phyloP scores from a whole-genome alignment of 345 rosid genomes.

The Hypericum perforatum region DNA sequence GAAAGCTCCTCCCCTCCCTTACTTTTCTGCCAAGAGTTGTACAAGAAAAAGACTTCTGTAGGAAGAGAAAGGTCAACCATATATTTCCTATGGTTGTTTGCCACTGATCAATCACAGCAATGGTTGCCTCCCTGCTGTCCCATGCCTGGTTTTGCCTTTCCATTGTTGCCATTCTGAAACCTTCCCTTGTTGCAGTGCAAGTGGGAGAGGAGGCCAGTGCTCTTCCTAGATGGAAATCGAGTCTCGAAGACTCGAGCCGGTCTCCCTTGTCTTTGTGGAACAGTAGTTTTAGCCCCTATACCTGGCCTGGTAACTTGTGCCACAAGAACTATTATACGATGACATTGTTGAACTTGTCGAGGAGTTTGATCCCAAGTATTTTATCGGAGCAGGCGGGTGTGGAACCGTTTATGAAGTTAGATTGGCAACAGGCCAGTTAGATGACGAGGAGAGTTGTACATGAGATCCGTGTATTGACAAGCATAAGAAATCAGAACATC shows the following conservation, averaged over 20 bases:
- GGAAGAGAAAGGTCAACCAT: too few relatives aligned
- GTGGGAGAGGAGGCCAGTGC: neutral
- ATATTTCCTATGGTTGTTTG: too few relatives aligned
- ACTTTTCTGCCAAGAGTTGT: too few relatives aligned
- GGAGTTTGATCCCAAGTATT: conserved; percentile 5
- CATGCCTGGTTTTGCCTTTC: too few relatives aligned
- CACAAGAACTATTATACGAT: neutral
- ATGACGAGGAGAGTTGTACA: neutral
- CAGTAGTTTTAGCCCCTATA: neutral
- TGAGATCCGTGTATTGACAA: conserved; percentile 2
- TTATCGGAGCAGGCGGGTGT: conserved; percentile 5
- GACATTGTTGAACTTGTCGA: conserved; percentile 6
- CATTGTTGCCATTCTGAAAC: too few relatives aligned
- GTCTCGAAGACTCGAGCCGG: neutral
- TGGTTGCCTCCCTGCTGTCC: too few relatives aligned
- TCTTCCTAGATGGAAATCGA: conserved; percentile 2
- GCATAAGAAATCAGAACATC: conserved; percentile 7
- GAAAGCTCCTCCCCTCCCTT: too few relatives aligned
- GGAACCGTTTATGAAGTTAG: conserved; percentile 6
- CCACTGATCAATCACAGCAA: too few relatives aligned
- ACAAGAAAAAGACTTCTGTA: too few relatives aligned
- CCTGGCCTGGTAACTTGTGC: neutral
- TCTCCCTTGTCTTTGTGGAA: neutral
- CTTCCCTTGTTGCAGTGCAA: too few relatives aligned
- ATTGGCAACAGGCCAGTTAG: conserved; percentile 3